Percentiles rank a stretch among this genome's conserved stretches.
Conservation (phyloP, 257 asterid genomes). For the Echites panduratus region DNA sequence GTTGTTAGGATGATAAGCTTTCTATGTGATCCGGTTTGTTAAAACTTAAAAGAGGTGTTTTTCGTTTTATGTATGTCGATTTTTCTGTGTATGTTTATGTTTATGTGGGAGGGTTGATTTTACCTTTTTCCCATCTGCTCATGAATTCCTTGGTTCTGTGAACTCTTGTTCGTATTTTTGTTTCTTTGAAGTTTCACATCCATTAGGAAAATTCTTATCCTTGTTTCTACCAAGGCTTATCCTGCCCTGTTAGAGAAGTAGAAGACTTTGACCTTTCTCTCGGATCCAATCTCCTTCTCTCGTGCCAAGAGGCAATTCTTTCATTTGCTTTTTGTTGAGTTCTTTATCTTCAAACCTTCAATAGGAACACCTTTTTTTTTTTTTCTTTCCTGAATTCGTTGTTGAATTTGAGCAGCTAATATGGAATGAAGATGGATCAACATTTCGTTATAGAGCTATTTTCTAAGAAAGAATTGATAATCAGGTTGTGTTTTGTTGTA, state of each 20-base stretch:
- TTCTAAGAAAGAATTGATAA: neutral
- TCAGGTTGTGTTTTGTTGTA: conserved; percentile 1
- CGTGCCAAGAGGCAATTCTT: neutral
- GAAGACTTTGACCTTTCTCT: neutral
- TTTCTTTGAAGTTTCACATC: neutral
- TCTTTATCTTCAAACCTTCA: neutral
- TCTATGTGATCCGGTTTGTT: neutral
- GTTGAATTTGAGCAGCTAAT: neutral
- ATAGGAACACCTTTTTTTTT: neutral
- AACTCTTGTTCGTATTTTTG: conserved; percentile 5
- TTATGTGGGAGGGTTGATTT: neutral
- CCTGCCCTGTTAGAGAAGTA: neutral
- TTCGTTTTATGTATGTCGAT: neutral
- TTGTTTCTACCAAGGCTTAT: conserved; percentile 4
- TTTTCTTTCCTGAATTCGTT: neutral
- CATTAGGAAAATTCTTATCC: neutral
- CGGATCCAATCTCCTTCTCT: conserved; percentile 10
- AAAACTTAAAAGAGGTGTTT: neutral
- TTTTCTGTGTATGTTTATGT: neutral
- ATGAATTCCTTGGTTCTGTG: neutral
- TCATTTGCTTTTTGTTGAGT: neutral
- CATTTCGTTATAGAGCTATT: neutral
- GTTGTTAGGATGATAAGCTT: neutral
- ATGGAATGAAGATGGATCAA: neutral
- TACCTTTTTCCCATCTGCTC: neutral